A percentile compares a stretch with the other conserved stretches of the same genome.
These are phyloP conservation scores for Penicillium hordei DNA, from an alignment of 2,329 filamentous ascomycete genomes.

Conservation along the genomic window DNA sequence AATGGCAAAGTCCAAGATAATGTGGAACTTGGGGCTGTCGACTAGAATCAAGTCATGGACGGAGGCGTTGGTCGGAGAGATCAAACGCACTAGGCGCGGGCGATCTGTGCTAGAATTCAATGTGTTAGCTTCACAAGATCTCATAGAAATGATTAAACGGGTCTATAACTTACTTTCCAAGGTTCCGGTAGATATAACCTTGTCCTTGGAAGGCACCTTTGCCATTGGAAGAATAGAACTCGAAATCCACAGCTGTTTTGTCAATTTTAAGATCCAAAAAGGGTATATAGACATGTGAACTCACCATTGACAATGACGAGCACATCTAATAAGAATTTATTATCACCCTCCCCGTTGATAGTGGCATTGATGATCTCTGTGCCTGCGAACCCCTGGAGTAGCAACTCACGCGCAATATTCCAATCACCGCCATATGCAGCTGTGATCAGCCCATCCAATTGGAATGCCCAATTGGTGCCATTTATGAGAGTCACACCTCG, in stretches of 20 bases:
- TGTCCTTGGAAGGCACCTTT: slow-evolving; percentile 38
- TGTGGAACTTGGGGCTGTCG: slow-evolving; percentile 40
- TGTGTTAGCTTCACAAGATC: not conserved
- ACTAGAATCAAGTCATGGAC: slow-evolving; percentile 37
- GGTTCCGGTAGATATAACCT: slow-evolving; percentile 35
- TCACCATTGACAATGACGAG: slow-evolving; percentile 35
- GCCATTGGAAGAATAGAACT: slow-evolving; percentile 38
- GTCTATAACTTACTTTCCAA: slow-evolving; percentile 25
- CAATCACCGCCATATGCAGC: slow-evolving; percentile 32
- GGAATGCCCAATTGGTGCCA: slow-evolving; percentile 38
- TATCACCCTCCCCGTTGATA: slow-evolving; percentile 37
- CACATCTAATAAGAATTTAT: slow-evolving; percentile 30
- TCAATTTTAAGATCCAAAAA: not conserved
- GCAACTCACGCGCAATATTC: slow-evolving; percentile 29
- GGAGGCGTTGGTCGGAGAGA: slow-evolving; percentile 27
- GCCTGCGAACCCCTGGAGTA: slow-evolving; percentile 33
- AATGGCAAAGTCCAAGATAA: slow-evolving; percentile 37
- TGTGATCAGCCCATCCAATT: slow-evolving; percentile 36
- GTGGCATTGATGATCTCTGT: slow-evolving; percentile 29
- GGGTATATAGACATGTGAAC: not conserved
- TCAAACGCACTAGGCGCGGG: slow-evolving; percentile 25
- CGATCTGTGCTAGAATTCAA: slow-evolving; percentile 14
- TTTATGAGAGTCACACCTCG: slow-evolving; percentile 29
- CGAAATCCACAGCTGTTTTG: slow-evolving; percentile 32
- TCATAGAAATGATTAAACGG: too few relatives aligned